phyloP scores from a whole-genome alignment of 306 rosid genomes.

The Geum urbanum region DNA sequence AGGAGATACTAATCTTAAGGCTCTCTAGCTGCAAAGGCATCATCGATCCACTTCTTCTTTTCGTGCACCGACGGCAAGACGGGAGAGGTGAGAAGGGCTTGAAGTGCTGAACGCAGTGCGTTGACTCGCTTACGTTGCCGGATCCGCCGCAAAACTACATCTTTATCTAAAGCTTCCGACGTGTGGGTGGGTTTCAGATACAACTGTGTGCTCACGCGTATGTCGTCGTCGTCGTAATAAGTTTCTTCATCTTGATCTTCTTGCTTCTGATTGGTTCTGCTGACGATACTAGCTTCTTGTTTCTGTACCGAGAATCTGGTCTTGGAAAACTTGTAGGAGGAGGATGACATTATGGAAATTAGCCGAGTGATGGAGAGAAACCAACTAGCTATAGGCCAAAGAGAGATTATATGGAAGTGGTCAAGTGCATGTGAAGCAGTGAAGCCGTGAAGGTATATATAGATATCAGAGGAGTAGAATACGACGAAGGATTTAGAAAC shows the following conservation, averaged over 20 bases:
- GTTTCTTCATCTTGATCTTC: constrained; percentile 16
- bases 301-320: background rate
- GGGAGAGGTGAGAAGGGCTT: constrained; percentile 26
- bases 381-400: background rate
- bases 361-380: background rate
- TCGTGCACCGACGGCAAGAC: constrained; percentile 12
- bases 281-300: background rate
- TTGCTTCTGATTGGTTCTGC: background rate
- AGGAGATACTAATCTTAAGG: no score
- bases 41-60: constrained; percentile 37
- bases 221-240: background rate
- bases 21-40: constrained; percentile 41
- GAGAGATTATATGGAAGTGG: background rate
- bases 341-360: background rate
- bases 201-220: constrained; percentile 27
- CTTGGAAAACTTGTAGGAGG: constrained; percentile 6
- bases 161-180: constrained; percentile 27
- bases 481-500: background rate
- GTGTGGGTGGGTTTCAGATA: constrained; percentile 27
- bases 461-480: background rate
- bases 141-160: constrained; percentile 37
- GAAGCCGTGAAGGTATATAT: background rate
- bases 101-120: constrained; percentile 25
- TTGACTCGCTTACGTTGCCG: constrained; percentile 38
- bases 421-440: no score